Base-by-base conservation (phyloP, 2,329 filamentous ascomycete species). In the Spiromastix sp. region DNA sequence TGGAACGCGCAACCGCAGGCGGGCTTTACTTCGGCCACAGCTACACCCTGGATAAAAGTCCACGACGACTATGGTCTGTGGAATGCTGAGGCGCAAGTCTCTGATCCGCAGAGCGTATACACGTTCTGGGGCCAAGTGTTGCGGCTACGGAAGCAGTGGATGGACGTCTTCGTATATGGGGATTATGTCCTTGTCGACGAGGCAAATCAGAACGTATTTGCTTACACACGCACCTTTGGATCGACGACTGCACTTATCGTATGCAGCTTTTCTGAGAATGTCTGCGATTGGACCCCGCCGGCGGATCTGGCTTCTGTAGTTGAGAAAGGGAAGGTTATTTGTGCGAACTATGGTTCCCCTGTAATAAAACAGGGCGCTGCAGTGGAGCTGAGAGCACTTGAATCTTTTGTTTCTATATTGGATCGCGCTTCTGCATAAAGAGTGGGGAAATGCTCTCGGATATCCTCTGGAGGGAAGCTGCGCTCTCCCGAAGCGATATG, bases 41-140 rank as follows among this genome's bases (percentile, higher is more conserved):
- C 51, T 3, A 66, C 64, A 36, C 77, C 80, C 2, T 86, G 81
- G 81, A 85, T 85, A 72, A 68, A 71, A 10, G 70, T 77, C 25
- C 77, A 83, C 50, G 71, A 78, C 37, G 70, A 76, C 49, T 78
- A 76, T 51, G 51, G 51, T 2, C 54, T 61, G n/a, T 63, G 79
- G 57, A 86, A 86, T 48, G 79, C 74, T 18, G 68, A 66, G 2
- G 49, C 61, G 1, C 51, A 61, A 36, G 45, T 59, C 25, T 43
- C 49, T 13, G 54, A 64, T 32, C 52, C 55, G 1, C 44, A 51
- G 11, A 77, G 71, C 5, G 67, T 77, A 13, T 72, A 78, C 49
- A 58, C 65, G 39, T 80, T 74, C 54, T 86, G 79, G 68, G 67
- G 70, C 27, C 55, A 56, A 0, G 67, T 79, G 36, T 61, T 84